Evolutionary conservation across 345 rosid genomes (phyloP), one percentile per base, ranked within the genome.

Genomic region (Microcos paniculata): DNA sequence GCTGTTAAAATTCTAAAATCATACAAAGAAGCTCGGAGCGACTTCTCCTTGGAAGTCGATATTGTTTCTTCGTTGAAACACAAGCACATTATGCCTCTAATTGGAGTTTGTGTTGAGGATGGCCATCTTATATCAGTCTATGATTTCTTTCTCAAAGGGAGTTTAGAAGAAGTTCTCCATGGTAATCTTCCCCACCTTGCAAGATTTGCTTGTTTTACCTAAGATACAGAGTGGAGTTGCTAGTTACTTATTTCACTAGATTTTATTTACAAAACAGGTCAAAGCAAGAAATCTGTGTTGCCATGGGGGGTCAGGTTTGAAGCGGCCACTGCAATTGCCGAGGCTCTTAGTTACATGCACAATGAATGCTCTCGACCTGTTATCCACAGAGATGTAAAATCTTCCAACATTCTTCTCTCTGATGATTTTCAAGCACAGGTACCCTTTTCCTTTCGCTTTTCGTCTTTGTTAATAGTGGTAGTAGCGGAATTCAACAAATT

Each of bases 311-410:
- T 46, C 65, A 79, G 89, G 76, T 86, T 76, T 71, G 51, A 78
- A 19, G 62, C 84, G 26, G 88, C 87, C 48, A 75, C 80, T 2
- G 83, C 82, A 52, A 73, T 81, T 28, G 87, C 85, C 0, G 87
- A 86, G 71, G 87, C 89, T 52, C 75, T 88, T 56, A 69, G 77
- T 59, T 80, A 81, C 79, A 75, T 88, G 74, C 91, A 88, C 70
- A 78, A 56, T 35, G 80, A 83, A 77, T 78, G 78, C 75, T 70
- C 77, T 31, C 81, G 48, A 19, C 83, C 87, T 16, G 82, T 88
- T 52, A 86, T 88, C n/a, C 91, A 88, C 38, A 84, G 88, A 79
- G 91, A 88, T 64, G 75, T 88, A 73, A 88, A 86, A 71, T 84
- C 91, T 62, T 84, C 89, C 1, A 88, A 88, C 79, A 84, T 88